Percentiles rank a stretch among this genome's conserved stretches.
Conservation (phyloP, 352 stramenopile genomes). For the Plasmopara viticola region DNA sequence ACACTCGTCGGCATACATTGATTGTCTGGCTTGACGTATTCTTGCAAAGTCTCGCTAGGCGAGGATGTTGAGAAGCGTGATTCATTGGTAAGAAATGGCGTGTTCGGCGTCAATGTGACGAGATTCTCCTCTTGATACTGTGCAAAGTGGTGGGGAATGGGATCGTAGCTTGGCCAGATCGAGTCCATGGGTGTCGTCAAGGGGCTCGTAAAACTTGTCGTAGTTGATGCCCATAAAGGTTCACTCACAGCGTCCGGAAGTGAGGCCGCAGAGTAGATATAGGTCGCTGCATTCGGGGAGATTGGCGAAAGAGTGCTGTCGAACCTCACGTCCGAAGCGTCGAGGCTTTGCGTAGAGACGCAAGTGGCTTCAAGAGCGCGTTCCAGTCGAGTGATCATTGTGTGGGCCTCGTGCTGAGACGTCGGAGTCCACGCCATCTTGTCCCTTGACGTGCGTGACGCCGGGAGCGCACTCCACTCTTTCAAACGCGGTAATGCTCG, state of each 20-base stretch:
- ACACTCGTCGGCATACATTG: slow-evolving; percentile 11
- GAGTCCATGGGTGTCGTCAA: slow-evolving; percentile 12
- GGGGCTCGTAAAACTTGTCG: slow-evolving; percentile 19
- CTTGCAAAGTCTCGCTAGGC: slow-evolving; percentile 13
- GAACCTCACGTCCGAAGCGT: slow-evolving; percentile 15
- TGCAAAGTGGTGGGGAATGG: slow-evolving; percentile 17
- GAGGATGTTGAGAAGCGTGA: slow-evolving; percentile 15
- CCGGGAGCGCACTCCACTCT: slow-evolving; percentile 41
- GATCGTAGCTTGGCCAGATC: slow-evolving; percentile 27
- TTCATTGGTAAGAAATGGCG: slow-evolving; percentile 13
- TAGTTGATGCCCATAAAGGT: slow-evolving; percentile 13
- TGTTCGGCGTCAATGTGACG: slow-evolving; percentile 24
- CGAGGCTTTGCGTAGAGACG: slow-evolving; percentile 9
- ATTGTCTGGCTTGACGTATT: slow-evolving; percentile 10
- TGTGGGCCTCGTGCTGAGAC: slow-evolving; percentile 45
- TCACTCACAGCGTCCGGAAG: slow-evolving; percentile 12
- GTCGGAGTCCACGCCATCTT: slow-evolving; percentile 39
- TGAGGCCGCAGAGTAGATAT: slow-evolving; percentile 32
- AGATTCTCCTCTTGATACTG: slow-evolving; percentile 12
- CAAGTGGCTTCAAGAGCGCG: slow-evolving; percentile 34
- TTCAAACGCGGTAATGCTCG: slow-evolving; percentile 42
- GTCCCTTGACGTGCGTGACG: slow-evolving; percentile 29
- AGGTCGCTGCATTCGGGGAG: slow-evolving; percentile 29
- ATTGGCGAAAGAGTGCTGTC: slow-evolving; percentile 32
- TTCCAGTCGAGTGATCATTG: slow-evolving; percentile 49